Evolutionary conservation across 352 stramenopile genomes (phyloP).

Genomic region (Pythium myriotylum): DNA sequence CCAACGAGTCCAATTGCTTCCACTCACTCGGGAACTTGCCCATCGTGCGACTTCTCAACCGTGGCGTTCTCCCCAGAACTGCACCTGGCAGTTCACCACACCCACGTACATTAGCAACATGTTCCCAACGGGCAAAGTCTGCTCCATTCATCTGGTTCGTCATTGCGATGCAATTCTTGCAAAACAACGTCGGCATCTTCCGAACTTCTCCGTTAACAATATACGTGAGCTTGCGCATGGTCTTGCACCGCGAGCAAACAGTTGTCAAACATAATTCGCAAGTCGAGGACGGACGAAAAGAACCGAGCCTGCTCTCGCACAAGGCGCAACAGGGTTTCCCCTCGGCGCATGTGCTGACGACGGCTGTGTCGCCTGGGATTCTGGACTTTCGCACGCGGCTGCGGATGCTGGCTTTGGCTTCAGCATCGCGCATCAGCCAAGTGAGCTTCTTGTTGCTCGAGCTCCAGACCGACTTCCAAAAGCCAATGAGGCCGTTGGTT

Average conservation of each 20-base stretch:
- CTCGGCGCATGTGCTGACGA: not conserved
- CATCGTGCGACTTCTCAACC: too few species aligned
- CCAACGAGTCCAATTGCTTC: too few species aligned
- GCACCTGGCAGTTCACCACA: not conserved
- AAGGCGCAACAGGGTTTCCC: conserved; percentile 8
- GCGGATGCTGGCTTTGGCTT: not conserved
- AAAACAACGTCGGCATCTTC: conserved; percentile 4
- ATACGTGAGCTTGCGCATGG: conserved; percentile 12
- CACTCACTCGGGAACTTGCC: too few species aligned
- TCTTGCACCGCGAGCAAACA: conserved; percentile 7
- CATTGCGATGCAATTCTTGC: conserved; percentile 18
- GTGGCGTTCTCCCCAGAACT: not conserved
- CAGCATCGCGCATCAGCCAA: conserved; percentile 17
- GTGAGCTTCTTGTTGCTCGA: conserved; percentile 69
- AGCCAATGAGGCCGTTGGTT: not conserved
- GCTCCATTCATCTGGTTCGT: not conserved
- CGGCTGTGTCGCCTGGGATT: too few species aligned
- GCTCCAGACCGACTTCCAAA: conserved; percentile 23
- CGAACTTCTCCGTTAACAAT: not conserved
- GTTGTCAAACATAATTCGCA: conserved; percentile 10
- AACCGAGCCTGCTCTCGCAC: conserved; percentile 1
- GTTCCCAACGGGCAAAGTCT: not conserved
- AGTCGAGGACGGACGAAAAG: not conserved
- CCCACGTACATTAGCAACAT: not conserved
- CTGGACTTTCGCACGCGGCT: too few species aligned